phyloP scores from a whole-genome alignment of 1,284 basidiomycete species.

The Ceratobasidium sp. region DNA sequence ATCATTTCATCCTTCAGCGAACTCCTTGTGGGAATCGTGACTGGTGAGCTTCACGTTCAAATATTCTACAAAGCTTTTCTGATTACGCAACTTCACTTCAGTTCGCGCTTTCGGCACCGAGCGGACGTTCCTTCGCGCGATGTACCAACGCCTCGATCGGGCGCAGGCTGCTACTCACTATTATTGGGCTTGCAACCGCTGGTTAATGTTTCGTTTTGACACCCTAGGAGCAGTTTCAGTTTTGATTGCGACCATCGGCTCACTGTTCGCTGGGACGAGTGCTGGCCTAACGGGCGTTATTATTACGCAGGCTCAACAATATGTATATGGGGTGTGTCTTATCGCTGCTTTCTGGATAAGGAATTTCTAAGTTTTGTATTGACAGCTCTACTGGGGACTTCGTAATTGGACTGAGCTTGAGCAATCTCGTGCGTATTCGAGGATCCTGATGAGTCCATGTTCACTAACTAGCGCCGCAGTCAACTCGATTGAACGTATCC shows the following conservation, averaged over 20 bases:
- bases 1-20: constrained; percentile 18
- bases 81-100: too few relatives aligned
- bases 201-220: constrained; percentile 14
- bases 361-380: not conserved
- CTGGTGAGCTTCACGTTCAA: not conserved
- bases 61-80: not conserved
- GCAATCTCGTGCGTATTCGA: not conserved
- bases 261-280: not conserved
- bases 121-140: not conserved
- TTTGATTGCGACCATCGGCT: constrained; percentile 13
- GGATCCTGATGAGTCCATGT: not conserved
- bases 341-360: not conserved
- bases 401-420: not conserved
- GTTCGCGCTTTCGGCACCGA: constrained; percentile 17
- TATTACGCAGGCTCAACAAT: constrained; percentile 11
- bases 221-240: constrained; percentile 12
- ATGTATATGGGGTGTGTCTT: constrained; percentile 6
- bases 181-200: constrained; percentile 23
- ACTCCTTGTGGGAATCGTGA: constrained; percentile 13
- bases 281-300: constrained; percentile 7
- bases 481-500: constrained; percentile 28
- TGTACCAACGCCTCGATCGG: constrained; percentile 32
- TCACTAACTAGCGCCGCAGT: not conserved
- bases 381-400: not conserved
- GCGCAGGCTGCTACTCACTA: constrained; percentile 36